Percentiles rank a stretch among this genome's conserved stretches.
These are phyloP conservation scores for Podospora conica DNA, from an alignment of 495 filamentous ascomycete genomes.

Conservation along the genomic window DNA sequence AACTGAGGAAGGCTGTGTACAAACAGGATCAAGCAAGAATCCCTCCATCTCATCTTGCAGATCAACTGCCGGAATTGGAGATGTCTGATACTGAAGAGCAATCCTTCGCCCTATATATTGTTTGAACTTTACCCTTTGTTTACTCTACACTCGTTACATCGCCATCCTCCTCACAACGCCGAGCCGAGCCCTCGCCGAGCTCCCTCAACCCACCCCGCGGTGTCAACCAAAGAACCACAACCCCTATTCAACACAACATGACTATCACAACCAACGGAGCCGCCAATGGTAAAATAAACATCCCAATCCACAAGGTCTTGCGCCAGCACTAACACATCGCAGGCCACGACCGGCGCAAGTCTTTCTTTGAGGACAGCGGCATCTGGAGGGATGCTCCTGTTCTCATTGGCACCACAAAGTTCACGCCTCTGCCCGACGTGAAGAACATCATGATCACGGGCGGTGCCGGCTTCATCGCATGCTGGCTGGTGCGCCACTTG, in stretches of 20 bases:
- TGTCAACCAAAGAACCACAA: background rate
- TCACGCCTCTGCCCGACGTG: constrained; percentile 53
- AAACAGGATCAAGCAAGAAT: background rate
- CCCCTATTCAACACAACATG: background rate
- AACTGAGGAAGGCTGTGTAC: background rate
- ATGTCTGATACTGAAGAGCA: background rate
- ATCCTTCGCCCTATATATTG: background rate
- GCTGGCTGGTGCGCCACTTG: constrained; percentile 68
- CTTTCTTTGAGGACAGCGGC: constrained; percentile 46
- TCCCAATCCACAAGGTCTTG: background rate
- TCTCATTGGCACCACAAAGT: constrained; percentile 57
- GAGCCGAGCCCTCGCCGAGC: background rate
- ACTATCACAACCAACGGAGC: constrained; percentile 6
- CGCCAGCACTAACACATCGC: background rate
- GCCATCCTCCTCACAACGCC: background rate
- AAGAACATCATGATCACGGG: constrained; percentile 70
- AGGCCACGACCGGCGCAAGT: constrained; percentile 15
- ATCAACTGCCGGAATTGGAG: background rate
- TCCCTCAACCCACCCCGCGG: background rate
- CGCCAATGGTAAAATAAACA: background rate
- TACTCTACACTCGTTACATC: background rate
- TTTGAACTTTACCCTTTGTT: background rate
- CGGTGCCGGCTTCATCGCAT: constrained; percentile 68
- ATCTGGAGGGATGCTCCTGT: constrained; percentile 63
- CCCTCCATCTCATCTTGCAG: background rate